phyloP scores from a whole-genome alignment of 345 rosid species.

The Leavenworthia alabamica region DNA sequence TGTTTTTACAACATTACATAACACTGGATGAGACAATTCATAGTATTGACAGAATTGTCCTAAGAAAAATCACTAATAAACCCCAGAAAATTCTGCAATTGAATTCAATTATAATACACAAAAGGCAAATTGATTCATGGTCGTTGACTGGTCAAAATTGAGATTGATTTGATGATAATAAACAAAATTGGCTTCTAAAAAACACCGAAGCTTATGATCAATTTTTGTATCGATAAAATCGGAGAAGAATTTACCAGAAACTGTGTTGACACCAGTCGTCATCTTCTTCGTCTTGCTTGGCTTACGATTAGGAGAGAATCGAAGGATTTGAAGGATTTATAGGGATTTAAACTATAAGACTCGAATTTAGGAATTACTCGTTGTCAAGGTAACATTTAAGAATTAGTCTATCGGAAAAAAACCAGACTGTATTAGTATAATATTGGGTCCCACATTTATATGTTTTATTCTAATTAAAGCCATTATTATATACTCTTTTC shows the following conservation, averaged over 20 bases:
- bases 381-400: too few species aligned
- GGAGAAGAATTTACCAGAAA: slow-evolving; percentile 8
- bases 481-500: neutral
- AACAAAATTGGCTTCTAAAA: neutral
- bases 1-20: neutral
- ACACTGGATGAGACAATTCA: too few species aligned
- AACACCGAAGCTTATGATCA: neutral
- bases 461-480: slow-evolving; percentile 14
- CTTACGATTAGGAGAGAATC: neutral
- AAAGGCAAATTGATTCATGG: too few species aligned
- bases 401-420: slow-evolving; percentile 5
- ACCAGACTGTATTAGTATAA: slow-evolving; percentile 19
- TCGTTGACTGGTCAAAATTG: too few species aligned
- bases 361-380: neutral
- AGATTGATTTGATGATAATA: neutral
- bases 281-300: slow-evolving; percentile 14
- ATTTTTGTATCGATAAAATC: too few species aligned
- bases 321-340: neutral
- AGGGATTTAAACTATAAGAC: too few species aligned
- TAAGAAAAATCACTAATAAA: too few species aligned
- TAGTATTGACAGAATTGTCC: too few species aligned
- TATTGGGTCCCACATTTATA: slow-evolving; percentile 1
- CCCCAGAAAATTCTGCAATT: too few species aligned
- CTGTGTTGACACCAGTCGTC: slow-evolving; percentile 13
- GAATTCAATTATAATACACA: too few species aligned